phyloP scores from a whole-genome alignment of 1,139 yeast genomes.

The Taphrina betulina region DNA sequence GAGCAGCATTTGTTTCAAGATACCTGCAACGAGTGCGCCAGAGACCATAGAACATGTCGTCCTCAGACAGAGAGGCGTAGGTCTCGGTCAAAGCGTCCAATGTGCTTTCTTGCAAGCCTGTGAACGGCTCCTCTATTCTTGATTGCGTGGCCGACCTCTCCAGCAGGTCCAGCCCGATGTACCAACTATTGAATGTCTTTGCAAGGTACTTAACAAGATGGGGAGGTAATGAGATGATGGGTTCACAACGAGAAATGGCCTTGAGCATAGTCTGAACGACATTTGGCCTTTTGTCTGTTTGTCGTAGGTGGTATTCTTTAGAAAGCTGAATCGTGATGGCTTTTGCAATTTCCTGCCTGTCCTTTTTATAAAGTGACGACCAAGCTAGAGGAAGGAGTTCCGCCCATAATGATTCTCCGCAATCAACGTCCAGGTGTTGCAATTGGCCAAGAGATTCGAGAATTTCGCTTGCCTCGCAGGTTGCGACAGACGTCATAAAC shows the following conservation, averaged over 20 bases:
- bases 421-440: slow-evolving; percentile 76
- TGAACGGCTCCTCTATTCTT: slow-evolving; percentile 56
- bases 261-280: slow-evolving; percentile 80
- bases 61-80: slow-evolving; percentile 85
- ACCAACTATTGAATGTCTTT: slow-evolving; percentile 86
- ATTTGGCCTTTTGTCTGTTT: slow-evolving; percentile 81
- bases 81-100: slow-evolving; percentile 88
- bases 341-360: slow-evolving; percentile 77
- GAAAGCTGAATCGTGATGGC: slow-evolving; percentile 75
- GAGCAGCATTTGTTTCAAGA: slow-evolving; percentile 85
- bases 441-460: slow-evolving; percentile 73
- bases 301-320: slow-evolving; percentile 87
- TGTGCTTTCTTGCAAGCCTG: slow-evolving; percentile 71
- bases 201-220: slow-evolving; percentile 89
- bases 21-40: slow-evolving; percentile 97
- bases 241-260: slow-evolving; percentile 68
- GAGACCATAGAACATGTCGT: slow-evolving; percentile 94
- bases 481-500: slow-evolving; percentile 53
- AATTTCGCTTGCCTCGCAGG: slow-evolving; percentile 59
- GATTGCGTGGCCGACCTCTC: slow-evolving; percentile 52
- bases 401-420: slow-evolving; percentile 83
- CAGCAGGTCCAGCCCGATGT: slow-evolving; percentile 75
- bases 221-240: slow-evolving; percentile 77
- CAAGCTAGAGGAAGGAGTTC: slow-evolving; percentile 79
- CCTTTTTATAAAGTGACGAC: slow-evolving; percentile 69